A percentile compares a stretch with the other conserved stretches of the same genome.
These are phyloP conservation scores for Quercus parvula DNA, from an alignment of 306 rosid genomes.

Conservation along the genomic window DNA sequence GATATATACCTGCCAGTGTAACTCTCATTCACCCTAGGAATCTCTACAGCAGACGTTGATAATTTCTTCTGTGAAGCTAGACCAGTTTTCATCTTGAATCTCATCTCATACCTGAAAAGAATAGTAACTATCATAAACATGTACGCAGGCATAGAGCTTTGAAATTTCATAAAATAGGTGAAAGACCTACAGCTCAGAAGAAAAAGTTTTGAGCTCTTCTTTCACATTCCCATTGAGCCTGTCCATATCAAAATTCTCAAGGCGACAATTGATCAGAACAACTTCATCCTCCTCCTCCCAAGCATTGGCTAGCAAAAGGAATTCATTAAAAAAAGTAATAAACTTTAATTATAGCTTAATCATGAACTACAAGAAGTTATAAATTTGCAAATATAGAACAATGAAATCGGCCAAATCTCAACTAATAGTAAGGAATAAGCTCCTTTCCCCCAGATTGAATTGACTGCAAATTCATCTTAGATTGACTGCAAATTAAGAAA, in stretches of 20 bases:
- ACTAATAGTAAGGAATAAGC: neutral
- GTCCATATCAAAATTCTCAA: slow-evolving; percentile 70
- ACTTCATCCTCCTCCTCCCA: slow-evolving; percentile 97
- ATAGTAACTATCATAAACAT: slow-evolving; percentile 25
- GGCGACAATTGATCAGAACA: slow-evolving; percentile 86
- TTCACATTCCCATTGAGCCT: slow-evolving; percentile 58
- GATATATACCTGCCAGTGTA: slow-evolving; percentile 80
- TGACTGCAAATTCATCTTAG: too few species aligned
- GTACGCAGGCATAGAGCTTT: neutral
- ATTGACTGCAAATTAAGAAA: too few species aligned
- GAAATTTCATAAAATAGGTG: slow-evolving; percentile 5
- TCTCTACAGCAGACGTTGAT: slow-evolving; percentile 72
- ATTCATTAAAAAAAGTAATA: slow-evolving; percentile 7
- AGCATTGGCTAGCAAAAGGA: slow-evolving; percentile 63
- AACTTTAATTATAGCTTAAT: slow-evolving; percentile 1
- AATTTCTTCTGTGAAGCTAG: slow-evolving; percentile 74
- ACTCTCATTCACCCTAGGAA: slow-evolving; percentile 89
- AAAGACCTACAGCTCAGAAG: slow-evolving; percentile 67
- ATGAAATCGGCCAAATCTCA: neutral
- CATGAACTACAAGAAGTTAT: neutral
- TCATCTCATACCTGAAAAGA: slow-evolving; percentile 56
- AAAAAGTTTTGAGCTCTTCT: slow-evolving; percentile 67
- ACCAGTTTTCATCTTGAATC: slow-evolving; percentile 79
- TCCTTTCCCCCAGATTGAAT: neutral
- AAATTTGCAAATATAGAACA: neutral